Evolutionary conservation across 805 yeast species (phyloP).

Genomic region (Cyberlindnera bimundalis): DNA sequence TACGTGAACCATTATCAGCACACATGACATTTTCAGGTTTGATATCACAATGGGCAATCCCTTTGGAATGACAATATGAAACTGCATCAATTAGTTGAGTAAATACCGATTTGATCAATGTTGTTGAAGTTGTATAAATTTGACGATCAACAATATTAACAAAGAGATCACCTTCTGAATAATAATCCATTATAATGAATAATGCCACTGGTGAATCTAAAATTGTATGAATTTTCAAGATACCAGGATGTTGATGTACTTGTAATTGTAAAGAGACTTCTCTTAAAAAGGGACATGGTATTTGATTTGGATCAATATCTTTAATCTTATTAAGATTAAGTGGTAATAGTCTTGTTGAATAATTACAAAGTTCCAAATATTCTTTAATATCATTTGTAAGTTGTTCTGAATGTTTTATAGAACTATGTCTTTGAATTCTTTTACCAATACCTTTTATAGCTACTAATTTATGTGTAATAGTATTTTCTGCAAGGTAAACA

Average conservation of each 20-base stretch:
- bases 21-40: constrained; percentile 93
- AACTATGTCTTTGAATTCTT: constrained; percentile 19
- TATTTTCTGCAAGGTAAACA: constrained; percentile 66
- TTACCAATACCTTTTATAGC: constrained; percentile 75
- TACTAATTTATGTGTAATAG: constrained; percentile 43
- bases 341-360: constrained; percentile 11
- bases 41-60: constrained; percentile 90
- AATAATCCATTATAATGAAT: constrained; percentile 83
- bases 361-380: constrained; percentile 1
- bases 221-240: constrained; percentile 72
- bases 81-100: constrained; percentile 80
- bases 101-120: constrained; percentile 53
- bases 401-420: constrained; percentile 12
- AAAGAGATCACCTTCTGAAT: constrained; percentile 82
- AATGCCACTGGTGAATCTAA: constrained; percentile 54
- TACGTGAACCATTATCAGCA: constrained; percentile 48
- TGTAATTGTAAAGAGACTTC: constrained; percentile 73
- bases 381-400: constrained; percentile 21
- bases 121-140: constrained; percentile 46
- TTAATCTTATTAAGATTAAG: constrained; percentile 24
- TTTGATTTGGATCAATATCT: constrained; percentile 13
- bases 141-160: constrained; percentile 76
- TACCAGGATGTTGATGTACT: constrained; percentile 76
- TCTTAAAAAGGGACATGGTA: constrained; percentile 38
- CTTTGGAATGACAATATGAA: constrained; percentile 73